These are phyloP conservation scores for Metschnikowia baotianmanensis DNA, from an alignment of 805 yeast species.

Conservation along the genomic window DNA sequence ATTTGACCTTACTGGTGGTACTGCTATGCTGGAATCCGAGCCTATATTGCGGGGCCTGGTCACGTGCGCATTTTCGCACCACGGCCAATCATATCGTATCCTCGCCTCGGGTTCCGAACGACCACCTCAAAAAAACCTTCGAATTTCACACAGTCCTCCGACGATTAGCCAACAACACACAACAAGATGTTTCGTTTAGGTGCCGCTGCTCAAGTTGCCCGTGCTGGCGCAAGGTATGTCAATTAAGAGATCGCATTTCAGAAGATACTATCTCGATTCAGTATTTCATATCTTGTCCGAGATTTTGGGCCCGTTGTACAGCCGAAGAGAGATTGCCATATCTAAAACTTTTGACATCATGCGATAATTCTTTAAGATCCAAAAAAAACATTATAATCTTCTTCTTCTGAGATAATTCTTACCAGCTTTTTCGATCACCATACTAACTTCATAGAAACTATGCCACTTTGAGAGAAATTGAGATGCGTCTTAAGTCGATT, in stretches of 20 bases:
- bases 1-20: background rate
- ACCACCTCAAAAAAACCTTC: conserved; percentile 19
- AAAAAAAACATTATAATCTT: too few species aligned
- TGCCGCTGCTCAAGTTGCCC: conserved; percentile 50
- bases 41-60: background rate
- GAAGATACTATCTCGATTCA: too few species aligned
- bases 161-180: conserved; percentile 13
- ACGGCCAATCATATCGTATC: conserved; percentile 18
- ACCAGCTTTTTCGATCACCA: too few species aligned
- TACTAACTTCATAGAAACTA: conserved; percentile 65
- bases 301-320: too few species aligned
- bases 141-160: conserved; percentile 5
- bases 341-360: too few species aligned
- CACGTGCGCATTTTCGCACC: conserved; percentile 14
- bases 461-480: conserved; percentile 98
- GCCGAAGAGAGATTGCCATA: too few species aligned
- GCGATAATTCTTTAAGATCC: too few species aligned
- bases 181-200: conserved; percentile 53
- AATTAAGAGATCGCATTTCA: too few species aligned
- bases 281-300: too few species aligned
- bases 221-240: conserved; percentile 53
- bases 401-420: background rate
- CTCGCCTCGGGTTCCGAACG: conserved; percentile 23
- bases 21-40: too few species aligned
- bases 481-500: conserved; percentile 95